Conservation (phyloP, 768 basidiomycete genomes). For the Tricholoma saponaceum region DNA sequence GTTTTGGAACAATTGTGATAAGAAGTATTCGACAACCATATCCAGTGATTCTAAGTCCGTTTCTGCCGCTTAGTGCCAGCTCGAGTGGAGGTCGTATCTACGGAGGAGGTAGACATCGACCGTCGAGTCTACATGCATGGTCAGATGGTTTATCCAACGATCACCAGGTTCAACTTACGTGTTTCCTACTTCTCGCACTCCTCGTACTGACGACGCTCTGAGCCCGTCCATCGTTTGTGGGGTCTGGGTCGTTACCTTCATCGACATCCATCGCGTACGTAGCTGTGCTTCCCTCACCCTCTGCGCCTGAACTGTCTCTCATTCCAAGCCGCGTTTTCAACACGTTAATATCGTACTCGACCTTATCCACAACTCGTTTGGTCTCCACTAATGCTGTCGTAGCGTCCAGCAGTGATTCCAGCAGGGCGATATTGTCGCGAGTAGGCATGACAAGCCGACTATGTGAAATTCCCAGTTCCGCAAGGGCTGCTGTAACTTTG, state of each 20-base stretch:
- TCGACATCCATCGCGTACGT: constrained; percentile 49
- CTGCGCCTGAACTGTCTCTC: constrained; percentile 41
- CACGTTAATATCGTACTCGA: constrained; percentile 81
- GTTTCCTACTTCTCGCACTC: constrained; percentile 56
- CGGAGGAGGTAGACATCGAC: constrained; percentile 72
- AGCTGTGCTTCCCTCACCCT: constrained; percentile 22
- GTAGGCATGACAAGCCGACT: constrained; percentile 94
- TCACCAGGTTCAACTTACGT: constrained; percentile 36
- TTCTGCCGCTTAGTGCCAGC: constrained; percentile 57
- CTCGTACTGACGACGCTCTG: constrained; percentile 61
- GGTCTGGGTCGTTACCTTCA: constrained; percentile 30
- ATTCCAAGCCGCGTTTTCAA: constrained; percentile 58
- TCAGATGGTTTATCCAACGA: not conserved
- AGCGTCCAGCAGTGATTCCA: constrained; percentile 73
- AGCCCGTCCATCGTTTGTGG: constrained; percentile 50
- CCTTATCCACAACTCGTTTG: constrained; percentile 82
- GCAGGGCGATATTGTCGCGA: constrained; percentile 64
- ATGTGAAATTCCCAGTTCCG: constrained; percentile 71
- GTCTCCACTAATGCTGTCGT: constrained; percentile 77
- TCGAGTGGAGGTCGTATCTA: constrained; percentile 57
- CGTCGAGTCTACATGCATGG: constrained; percentile 41
- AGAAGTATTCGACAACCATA: not conserved
- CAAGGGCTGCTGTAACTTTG: constrained; percentile 72
- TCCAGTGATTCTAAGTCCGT: constrained; percentile 28
- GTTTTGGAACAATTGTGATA: not conserved